Evolutionary conservation across 257 asterid genomes (phyloP), one percentile per base, ranked within the genome.

Genomic region (Eustoma russellianum): DNA sequence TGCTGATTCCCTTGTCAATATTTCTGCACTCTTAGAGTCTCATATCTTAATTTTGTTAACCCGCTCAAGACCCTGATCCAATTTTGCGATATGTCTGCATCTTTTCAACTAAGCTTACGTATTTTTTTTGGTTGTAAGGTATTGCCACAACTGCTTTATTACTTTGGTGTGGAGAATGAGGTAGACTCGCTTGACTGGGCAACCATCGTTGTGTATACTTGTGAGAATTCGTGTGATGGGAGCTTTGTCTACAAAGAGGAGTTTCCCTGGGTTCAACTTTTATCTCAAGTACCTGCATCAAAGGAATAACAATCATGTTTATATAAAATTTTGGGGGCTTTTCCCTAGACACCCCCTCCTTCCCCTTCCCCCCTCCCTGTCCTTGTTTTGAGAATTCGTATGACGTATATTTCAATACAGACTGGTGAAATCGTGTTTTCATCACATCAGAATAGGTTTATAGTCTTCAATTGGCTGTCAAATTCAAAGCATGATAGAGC

Each of bases 151-250:
- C 59, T 92, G 43, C 81, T 85, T 19, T 88, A 80, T 57, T 92
- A 78, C 70, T 88, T 88, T 69, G 83, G 86, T 54, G 94, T 84
- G 75, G 66, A 79, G 56, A 86, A 92, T 56, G 70, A 62, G 10
- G 79, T 48, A 38, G 77, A 77, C 55, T 87, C 98, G 63, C 86
- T 83, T 3, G 98, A 92, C 53, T 92, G 97, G 98, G 87, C 98
- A 46, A 83, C 88, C 35, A 76, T 92, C 38, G 83, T 56, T 62
- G 87, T 82, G 33, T 88, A 85, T 64, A 79, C 97, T 6, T 88
- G 99, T 13, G 88, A 88, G 70, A 77, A 77, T 12, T 88, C 97
- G 0, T 92, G 97, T 44, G 80, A 70, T 0, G 90, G 57, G 13
- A 48, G 68, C 45, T 14, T 53, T 28, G 77, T 76, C 18, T 88